Conservation (phyloP, 176 grass and related monocot genomes). For the Leersia perrieri region DNA sequence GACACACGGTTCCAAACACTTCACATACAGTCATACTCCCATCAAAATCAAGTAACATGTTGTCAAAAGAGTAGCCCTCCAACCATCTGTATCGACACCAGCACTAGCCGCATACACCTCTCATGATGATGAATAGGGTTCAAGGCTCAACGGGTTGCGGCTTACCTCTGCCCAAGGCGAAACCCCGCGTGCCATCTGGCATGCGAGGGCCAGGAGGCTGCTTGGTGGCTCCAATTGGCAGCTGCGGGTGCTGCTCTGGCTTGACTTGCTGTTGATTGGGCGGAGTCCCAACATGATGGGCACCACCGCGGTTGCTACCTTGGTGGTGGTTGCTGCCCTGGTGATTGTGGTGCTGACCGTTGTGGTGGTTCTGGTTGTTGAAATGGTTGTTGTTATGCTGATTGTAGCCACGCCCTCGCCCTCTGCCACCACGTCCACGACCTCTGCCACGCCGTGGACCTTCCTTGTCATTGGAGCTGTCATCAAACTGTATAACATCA, state of each 20-base stretch:
- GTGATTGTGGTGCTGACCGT: constrained; percentile 45
- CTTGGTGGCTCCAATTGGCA: constrained; percentile 45
- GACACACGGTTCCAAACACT: background rate
- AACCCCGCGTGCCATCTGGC: constrained; percentile 90
- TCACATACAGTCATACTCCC: background rate
- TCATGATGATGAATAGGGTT: background rate
- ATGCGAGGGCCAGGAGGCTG: constrained; percentile 80
- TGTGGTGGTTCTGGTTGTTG: constrained; percentile 17
- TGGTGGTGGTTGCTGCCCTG: constrained; percentile 44
- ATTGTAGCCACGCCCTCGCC: constrained; percentile 44
- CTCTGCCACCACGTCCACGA: constrained; percentile 36
- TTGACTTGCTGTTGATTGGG: constrained; percentile 40
- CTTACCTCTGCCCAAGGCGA: constrained; percentile 76
- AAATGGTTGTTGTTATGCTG: constrained; percentile 34
- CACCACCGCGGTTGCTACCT: constrained; percentile 35
- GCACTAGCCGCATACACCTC: background rate
- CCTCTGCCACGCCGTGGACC: constrained; percentile 49
- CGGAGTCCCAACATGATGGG: constrained; percentile 48
- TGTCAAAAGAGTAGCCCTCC: background rate
- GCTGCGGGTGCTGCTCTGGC: constrained; percentile 34
- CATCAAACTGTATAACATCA: constrained; percentile 51
- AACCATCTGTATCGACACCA: constrained; percentile 15
- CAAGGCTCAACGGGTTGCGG: constrained; percentile 32
- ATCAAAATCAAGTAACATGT: background rate
- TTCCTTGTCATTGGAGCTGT: constrained; percentile 49